Evolutionary conservation across 495 filamentous ascomycete genomes (phyloP).

Genomic region (Platismatia glauca): DNA sequence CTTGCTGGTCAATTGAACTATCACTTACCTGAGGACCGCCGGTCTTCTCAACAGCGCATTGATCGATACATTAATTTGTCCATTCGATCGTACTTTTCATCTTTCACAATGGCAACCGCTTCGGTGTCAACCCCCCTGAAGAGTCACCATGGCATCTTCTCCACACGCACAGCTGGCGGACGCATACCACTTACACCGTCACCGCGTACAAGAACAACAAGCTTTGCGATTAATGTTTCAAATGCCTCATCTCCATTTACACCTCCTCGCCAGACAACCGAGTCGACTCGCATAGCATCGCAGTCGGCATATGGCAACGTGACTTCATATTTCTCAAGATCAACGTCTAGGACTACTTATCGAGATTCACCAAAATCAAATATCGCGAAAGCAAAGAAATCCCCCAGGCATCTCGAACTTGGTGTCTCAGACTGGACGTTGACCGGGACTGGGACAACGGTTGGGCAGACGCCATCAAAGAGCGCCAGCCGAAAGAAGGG

Average conservation of each 20-base stretch:
- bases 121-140: slow-evolving; percentile 86
- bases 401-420: slow-evolving; percentile 76
- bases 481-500: slow-evolving; percentile 54
- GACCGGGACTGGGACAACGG: slow-evolving; percentile 64
- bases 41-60: slow-evolving; percentile 16
- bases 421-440: slow-evolving; percentile 89
- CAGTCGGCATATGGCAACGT: slow-evolving; percentile 71
- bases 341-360: slow-evolving; percentile 47
- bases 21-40: slow-evolving; percentile 25
- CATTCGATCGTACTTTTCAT: slow-evolving; percentile 30
- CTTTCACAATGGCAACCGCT: slow-evolving; percentile 70
- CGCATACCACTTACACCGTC: slow-evolving; percentile 93
- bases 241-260: slow-evolving; percentile 66
- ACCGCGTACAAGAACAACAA: slow-evolving; percentile 51
- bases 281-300: slow-evolving; percentile 41
- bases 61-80: slow-evolving; percentile 44
- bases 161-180: slow-evolving; percentile 82
- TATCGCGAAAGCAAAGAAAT: slow-evolving; percentile 63
- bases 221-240: slow-evolving; percentile 40
- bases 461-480: slow-evolving; percentile 62
- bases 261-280: slow-evolving; percentile 53
- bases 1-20: slow-evolving; percentile 29
- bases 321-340: slow-evolving; percentile 63
- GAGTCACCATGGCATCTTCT: slow-evolving; percentile 88
- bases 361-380: slow-evolving; percentile 88